Conservation (phyloP, 805 yeast genomes). For the Starmerella roubikii region DNA sequence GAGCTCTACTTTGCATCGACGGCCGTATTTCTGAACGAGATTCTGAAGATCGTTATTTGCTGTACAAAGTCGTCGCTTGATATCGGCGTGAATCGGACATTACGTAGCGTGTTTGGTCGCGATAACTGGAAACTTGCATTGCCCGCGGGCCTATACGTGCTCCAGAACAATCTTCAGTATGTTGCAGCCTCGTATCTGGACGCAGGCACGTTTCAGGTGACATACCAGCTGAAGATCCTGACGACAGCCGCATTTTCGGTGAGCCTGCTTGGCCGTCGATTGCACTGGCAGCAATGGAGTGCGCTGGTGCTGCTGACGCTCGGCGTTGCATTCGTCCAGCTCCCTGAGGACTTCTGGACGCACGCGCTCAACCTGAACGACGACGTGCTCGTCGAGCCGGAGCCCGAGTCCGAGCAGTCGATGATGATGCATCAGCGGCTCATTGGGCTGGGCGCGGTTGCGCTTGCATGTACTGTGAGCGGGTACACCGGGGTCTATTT, state of each 20-base stretch:
- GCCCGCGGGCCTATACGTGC: conserved; percentile 31
- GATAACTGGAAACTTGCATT: conserved; percentile 32
- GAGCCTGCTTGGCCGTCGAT: conserved; percentile 25
- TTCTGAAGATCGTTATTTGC: conserved; percentile 27
- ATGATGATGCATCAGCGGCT: not conserved
- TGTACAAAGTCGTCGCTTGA: conserved; percentile 19
- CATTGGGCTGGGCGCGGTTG: conserved; percentile 28
- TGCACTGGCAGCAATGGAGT: conserved; percentile 27
- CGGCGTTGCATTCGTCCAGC: conserved; percentile 31
- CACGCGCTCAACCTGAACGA: conserved; percentile 10
- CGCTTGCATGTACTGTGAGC: conserved; percentile 28
- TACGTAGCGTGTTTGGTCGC: conserved; percentile 24
- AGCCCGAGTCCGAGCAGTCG: conserved; percentile 6
- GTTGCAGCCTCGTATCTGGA: conserved; percentile 32
- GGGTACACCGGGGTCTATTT: conserved; percentile 35
- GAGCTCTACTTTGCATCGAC: conserved; percentile 28
- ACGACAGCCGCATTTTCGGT: conserved; percentile 33
- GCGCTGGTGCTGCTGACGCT: conserved; percentile 27
- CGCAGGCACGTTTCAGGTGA: conserved; percentile 33
- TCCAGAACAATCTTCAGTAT: conserved; percentile 30
- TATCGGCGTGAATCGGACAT: conserved; percentile 20
- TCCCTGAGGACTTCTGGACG: conserved; percentile 22
- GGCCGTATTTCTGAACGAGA: conserved; percentile 31
- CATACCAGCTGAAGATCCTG: conserved; percentile 32
- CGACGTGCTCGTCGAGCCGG: conserved; percentile 13